phyloP scores from a whole-genome alignment of 2,329 filamentous ascomycete species.

The Fusarium tupiense region DNA sequence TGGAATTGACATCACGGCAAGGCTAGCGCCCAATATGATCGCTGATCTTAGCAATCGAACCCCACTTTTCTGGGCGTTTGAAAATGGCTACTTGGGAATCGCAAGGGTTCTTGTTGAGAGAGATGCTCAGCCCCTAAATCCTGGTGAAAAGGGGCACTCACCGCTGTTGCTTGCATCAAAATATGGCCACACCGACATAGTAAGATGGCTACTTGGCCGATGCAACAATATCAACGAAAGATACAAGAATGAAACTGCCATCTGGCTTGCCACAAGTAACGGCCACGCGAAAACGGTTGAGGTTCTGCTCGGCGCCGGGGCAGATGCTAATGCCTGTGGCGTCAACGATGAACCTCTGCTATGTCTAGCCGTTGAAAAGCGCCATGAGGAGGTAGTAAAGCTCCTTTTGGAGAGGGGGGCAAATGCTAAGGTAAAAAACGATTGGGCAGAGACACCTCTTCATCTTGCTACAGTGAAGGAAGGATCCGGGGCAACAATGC shows the following conservation, averaged over 20 bases:
- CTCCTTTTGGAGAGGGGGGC: neutral
- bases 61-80: neutral
- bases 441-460: accelerated
- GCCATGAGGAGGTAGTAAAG: accelerated
- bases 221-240: no score
- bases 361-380: accelerated
- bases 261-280: accelerated
- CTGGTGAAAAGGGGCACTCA: accelerated
- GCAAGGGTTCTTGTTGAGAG: accelerated
- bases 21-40: no score
- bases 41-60: no score
- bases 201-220: accelerated
- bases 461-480: accelerated
- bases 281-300: accelerated
- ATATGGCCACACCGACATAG: accelerated
- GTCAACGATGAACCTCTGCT: no score
- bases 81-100: accelerated
- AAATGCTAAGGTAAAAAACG: accelerated
- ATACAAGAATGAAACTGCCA: accelerated
- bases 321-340: accelerated
- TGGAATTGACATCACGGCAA: no score
- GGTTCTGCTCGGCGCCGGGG: accelerated
- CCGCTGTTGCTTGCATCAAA: neutral
- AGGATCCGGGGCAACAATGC: accelerated
- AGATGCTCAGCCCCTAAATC: accelerated